These are phyloP conservation scores for Triangularia setosa DNA, from an alignment of 2,329 filamentous ascomycete species.

Conservation along the genomic window DNA sequence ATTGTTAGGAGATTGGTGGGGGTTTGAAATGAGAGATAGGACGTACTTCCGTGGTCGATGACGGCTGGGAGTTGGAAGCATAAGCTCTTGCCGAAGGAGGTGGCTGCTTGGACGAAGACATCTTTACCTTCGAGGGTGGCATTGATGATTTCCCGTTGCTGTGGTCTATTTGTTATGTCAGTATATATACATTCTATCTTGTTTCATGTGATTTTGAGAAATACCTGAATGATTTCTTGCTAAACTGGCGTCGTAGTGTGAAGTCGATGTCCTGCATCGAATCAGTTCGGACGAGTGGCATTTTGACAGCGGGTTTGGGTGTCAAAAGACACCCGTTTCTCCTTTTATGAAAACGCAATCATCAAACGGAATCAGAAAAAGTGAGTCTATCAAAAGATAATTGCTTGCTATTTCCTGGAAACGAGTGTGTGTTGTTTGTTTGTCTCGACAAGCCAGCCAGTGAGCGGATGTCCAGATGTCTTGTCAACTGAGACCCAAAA, in stretches of 20 bases:
- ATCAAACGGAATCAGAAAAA: not conserved
- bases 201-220: conserved; percentile 9
- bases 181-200: not conserved
- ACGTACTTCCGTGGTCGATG: conserved; percentile 77
- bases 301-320: conserved; percentile 19
- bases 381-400: not conserved
- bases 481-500: not conserved
- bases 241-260: conserved; percentile 68
- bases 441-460: not conserved
- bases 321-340: not conserved
- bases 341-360: not conserved
- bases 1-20: conserved; percentile 74
- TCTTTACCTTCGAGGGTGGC: conserved; percentile 79
- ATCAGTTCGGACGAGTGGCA: conserved; percentile 42
- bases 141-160: conserved; percentile 82
- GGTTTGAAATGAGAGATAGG: conserved; percentile 76
- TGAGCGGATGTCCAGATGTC: not conserved
- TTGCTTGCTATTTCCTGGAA: not conserved
- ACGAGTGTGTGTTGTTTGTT: not conserved
- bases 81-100: conserved; percentile 86
- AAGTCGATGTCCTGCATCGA: conserved; percentile 67
- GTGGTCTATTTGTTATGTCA: conserved; percentile 52
- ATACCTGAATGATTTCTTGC: conserved; percentile 69
- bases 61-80: conserved; percentile 92
- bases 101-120: conserved; percentile 89